phyloP scores from a whole-genome alignment of 139 green algal species.

The Picochlorum sp. region DNA sequence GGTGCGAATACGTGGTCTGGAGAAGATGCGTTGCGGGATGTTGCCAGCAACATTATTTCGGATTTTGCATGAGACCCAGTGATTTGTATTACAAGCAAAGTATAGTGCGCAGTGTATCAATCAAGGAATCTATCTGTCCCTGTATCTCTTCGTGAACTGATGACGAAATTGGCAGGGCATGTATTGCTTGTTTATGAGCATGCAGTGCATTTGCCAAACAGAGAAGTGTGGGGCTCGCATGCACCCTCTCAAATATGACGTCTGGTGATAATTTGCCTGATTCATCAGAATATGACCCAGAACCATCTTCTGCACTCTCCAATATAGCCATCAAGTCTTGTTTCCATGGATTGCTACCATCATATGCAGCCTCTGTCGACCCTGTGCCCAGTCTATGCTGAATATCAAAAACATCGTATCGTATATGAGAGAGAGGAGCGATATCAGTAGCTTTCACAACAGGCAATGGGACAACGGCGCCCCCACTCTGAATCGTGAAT shows the following conservation, averaged over 20 bases:
- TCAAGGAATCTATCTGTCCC: slow-evolving; percentile 26
- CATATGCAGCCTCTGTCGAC: not conserved
- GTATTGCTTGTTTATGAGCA: slow-evolving; percentile 51
- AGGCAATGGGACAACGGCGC: slow-evolving; percentile 67
- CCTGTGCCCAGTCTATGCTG: not conserved
- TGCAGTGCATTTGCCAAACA: slow-evolving; percentile 64
- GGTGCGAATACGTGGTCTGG: slow-evolving; percentile 19
- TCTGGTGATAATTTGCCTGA: slow-evolving; percentile 4
- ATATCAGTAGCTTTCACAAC: slow-evolving; percentile 62
- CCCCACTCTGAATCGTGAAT: slow-evolving; percentile 50
- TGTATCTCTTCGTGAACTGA: slow-evolving; percentile 18
- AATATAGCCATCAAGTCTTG: not conserved
- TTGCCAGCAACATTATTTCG: not conserved
- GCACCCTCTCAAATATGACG: slow-evolving; percentile 16
- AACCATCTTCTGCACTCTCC: not conserved
- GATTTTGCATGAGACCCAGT: not conserved
- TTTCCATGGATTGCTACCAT: not conserved
- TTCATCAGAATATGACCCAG: not conserved
- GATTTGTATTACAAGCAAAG: slow-evolving; percentile 43
- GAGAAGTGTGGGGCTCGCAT: slow-evolving; percentile 47
- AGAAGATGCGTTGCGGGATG: not conserved
- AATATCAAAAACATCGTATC: slow-evolving; percentile 1
- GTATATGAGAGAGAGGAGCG: slow-evolving; percentile 57
- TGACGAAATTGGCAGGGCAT: not conserved
- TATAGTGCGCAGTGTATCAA: slow-evolving; percentile 55